A percentile compares a stretch with the other conserved stretches of the same genome.
phyloP scores from a whole-genome alignment of 495 filamentous ascomycete genomes.

The Podospora pseudocomata region DNA sequence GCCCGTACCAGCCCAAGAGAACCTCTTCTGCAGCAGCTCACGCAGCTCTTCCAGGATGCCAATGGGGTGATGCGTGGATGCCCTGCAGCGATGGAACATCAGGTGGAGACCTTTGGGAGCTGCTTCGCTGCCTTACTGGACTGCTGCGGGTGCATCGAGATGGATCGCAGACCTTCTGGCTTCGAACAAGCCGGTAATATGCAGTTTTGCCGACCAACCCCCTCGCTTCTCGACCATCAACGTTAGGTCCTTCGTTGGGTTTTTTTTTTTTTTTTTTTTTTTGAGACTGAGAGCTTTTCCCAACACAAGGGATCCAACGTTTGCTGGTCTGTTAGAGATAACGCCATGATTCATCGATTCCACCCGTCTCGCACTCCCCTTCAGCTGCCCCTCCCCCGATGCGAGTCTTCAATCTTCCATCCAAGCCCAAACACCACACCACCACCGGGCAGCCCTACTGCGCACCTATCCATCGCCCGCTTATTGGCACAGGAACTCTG shows the following conservation, averaged over 20 bases:
- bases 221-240: neutral
- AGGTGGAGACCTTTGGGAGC: neutral
- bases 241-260: neutral
- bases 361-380: neutral
- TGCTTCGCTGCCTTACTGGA: neutral
- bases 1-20: neutral
- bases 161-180: neutral
- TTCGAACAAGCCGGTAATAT: neutral
- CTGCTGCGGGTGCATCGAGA: neutral
- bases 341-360: neutral
- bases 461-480: neutral
- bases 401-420: neutral
- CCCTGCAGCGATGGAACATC: neutral
- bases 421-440: neutral
- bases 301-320: neutral
- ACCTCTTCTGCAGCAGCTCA: neutral
- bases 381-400: neutral
- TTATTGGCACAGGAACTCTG: neutral
- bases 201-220: neutral
- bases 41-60: neutral
- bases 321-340: neutral
- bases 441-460: neutral
- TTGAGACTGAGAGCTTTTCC: neutral
- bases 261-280: neutral
- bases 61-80: constrained; percentile 2